Evolutionary conservation across 345 rosid species (phyloP), one percentile per base, ranked within the genome.

Genomic region (Sapria himalayana): DNA sequence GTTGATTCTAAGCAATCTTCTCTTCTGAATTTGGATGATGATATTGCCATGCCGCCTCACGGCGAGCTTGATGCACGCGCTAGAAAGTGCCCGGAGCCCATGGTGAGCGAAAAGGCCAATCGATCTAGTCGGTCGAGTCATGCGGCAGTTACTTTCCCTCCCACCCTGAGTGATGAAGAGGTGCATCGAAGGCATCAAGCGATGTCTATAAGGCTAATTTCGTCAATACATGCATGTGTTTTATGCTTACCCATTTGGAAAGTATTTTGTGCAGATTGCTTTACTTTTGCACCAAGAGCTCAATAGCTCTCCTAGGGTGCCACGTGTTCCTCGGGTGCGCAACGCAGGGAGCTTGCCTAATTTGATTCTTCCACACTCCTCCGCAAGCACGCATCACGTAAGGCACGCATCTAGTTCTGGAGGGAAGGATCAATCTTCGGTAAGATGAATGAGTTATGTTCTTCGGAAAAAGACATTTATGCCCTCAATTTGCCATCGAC

Each of bases 221-320:
- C 33, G 25, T n/a, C n/a, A n/a, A n/a, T n/a, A n/a, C n/a, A n/a
- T n/a, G n/a, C n/a, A n/a, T n/a, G n/a, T n/a, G n/a, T n/a, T n/a
- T n/a, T n/a, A n/a, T n/a, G n/a, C n/a, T n/a, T n/a, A n/a, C n/a
- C n/a, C n/a, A n/a, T n/a, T n/a, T n/a, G n/a, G n/a, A n/a, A n/a
- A n/a, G n/a, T n/a, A n/a, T 42, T 25, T 21, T 62, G 33, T 33
- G 15, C 71, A 91, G 99, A 93, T 91, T 44, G 99, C 99, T 17
- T 62, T 91, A 53, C 85, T 81, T 71, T 52, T 89, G 64, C 98
- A 89, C 66, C 93, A 89, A 66, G 91, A 89, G 54, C 95, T 89
- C 61, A 84, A 91, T 43, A 84, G 99, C 56, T 84, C 96, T 59
- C 96, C 92, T 35, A 73, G 99, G 54, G 99, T 91, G 35, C 92